Evolutionary conservation across 1,284 basidiomycete species (phyloP), one percentile per base, ranked within the genome.

Genomic region (Neonothopanus nambi): DNA sequence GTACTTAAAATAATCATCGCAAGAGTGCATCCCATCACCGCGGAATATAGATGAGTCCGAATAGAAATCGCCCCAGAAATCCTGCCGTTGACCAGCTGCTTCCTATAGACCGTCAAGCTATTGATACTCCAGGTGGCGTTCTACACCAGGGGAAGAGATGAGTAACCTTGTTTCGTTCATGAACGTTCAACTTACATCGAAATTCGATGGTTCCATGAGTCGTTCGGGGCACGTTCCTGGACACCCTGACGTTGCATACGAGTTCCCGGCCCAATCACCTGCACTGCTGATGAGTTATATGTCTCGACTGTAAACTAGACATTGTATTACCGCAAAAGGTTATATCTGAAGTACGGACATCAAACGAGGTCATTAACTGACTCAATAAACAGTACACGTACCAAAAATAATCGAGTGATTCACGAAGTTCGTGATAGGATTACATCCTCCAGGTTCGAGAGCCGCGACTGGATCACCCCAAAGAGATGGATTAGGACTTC

Each of bases 221-320:
- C 76, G 75, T 18, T 81, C 75, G 12, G 75, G 64, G 62, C 90
- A 92, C 39, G 86, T 85, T 37, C 89, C 90, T 5, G 87, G 85
- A 63, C 89, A 92, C 18, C 80, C 79, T 1, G 86, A 83, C 5
- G 83, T 85, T 8, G 78, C 75, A 63, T 89, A 91, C 2, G 84
- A 83, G 64, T 88, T 86, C 38, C 89, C 89, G 4, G 89, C 90
- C 89, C 89, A 91, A 67, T 89, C 88, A 59, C 89, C 87, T 87
- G 55, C 15, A 54, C 13, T 46, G 54, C 47, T 18, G 30, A 58
- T 55, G 46, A 21, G 38, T 59, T 13, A 56, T 43, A 21, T 18
- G 40, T 28, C 13, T 28, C 13, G 33, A 28, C 40, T 23, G 5
- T 18, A 15, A 15, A 30, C 35, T 8, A 18, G 20, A 45, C 35